Evolutionary conservation across 2,329 filamentous ascomycete genomes (phyloP).

Genomic region (Verticillium albo-atrum): DNA sequence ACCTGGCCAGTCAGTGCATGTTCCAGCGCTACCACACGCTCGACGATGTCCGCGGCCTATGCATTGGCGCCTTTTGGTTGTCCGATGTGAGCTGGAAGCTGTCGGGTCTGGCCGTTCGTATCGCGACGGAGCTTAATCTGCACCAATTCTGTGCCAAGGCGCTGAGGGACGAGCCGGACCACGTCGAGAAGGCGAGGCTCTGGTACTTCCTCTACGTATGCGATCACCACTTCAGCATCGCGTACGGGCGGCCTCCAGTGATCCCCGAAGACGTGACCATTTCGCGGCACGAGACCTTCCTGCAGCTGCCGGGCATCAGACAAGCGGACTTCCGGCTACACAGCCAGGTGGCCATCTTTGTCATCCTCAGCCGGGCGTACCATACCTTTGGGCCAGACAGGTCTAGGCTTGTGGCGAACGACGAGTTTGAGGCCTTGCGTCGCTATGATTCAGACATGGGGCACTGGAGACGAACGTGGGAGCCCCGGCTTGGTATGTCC

Average conservation of each 20-base stretch:
- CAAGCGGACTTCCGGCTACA: conserved; percentile 14
- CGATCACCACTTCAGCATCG: conserved; percentile 26
- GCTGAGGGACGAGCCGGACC: conserved; percentile 38
- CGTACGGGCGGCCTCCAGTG: conserved; percentile 23
- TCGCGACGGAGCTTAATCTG: conserved; percentile 50
- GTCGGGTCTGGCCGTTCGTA: conserved; percentile 51
- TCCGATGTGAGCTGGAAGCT: conserved; percentile 60
- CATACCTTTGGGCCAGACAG: conserved; percentile 8
- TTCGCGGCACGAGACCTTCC: conserved; percentile 19
- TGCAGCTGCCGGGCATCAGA: conserved; percentile 17
- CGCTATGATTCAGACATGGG: conserved; percentile 8
- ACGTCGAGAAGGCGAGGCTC: conserved; percentile 49
- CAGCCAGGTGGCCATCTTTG: conserved; percentile 13
- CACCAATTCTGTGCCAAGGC: conserved; percentile 48
- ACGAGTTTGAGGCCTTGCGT: conserved; percentile 8
- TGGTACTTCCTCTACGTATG: conserved; percentile 45
- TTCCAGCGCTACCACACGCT: conserved; percentile 54
- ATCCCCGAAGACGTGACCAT: conserved; percentile 17
- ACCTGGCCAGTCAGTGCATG: conserved; percentile 50
- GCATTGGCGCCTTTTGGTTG: conserved; percentile 60
- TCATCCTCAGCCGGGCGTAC: conserved; percentile 6
- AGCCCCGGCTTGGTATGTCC: conserved; percentile 19
- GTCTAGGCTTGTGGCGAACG: conserved; percentile 4
- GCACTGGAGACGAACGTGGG: conserved; percentile 1
- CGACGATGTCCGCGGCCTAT: conserved; percentile 55